Evolutionary conservation across 2,329 filamentous ascomycete species (phyloP).

Genomic region (Fusarium zealandicum): DNA sequence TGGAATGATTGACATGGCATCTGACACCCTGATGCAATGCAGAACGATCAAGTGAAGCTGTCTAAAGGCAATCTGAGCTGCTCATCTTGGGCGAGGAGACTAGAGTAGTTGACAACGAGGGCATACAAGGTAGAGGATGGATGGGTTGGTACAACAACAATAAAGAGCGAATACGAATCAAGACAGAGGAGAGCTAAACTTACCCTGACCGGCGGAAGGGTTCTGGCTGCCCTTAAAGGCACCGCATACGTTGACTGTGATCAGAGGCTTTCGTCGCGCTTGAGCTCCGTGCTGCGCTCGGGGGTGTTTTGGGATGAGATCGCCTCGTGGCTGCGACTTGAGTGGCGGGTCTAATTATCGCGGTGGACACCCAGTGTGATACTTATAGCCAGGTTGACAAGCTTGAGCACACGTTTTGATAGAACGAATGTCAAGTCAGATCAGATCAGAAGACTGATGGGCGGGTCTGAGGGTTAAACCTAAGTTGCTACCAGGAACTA

Average conservation of each 20-base stretch:
- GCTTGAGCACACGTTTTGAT: constrained; percentile 18
- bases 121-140: constrained; percentile 4
- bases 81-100: neutral
- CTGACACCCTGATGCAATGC: constrained; percentile 26
- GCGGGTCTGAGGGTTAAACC: constrained; percentile 21
- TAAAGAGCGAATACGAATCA: constrained; percentile 4
- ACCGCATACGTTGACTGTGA: constrained; percentile 28
- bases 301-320: constrained; percentile 16
- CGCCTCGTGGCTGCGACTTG: constrained; percentile 17
- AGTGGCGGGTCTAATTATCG: constrained; percentile 1
- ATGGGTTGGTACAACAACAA: neutral
- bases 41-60: neutral
- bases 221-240: constrained; percentile 23
- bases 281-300: constrained; percentile 10
- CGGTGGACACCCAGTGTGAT: neutral
- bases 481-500: constrained; percentile 7
- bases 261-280: constrained; percentile 23
- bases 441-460: constrained; percentile 30
- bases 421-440: constrained; percentile 23
- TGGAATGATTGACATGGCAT: constrained; percentile 29
- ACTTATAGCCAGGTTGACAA: constrained; percentile 3
- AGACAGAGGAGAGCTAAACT: constrained; percentile 20
- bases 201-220: constrained; percentile 26
- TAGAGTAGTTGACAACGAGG: neutral
- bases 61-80: neutral